A percentile compares a stretch with the other conserved stretches of the same genome.
These are phyloP conservation scores for Thozetella sp. DNA, from an alignment of 495 filamentous ascomycete genomes.

Conservation along the genomic window DNA sequence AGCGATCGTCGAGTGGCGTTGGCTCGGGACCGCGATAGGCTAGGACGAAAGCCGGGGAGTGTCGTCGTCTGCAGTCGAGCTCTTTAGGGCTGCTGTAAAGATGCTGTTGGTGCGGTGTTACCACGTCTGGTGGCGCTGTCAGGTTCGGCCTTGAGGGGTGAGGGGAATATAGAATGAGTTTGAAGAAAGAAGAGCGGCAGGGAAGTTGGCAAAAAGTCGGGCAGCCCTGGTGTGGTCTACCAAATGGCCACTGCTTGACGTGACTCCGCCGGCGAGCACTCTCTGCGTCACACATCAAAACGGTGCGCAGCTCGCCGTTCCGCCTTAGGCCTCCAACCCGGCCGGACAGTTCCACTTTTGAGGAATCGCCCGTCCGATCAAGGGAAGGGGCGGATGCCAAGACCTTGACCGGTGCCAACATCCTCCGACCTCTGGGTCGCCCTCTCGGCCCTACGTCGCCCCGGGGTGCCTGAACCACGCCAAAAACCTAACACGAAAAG, in stretches of 20 bases:
- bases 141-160: not conserved
- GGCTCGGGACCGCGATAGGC: not conserved
- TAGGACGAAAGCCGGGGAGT: not conserved
- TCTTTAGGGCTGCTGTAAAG: not conserved
- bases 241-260: not conserved
- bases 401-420: no score
- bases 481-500: no score
- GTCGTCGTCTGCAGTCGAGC: not conserved
- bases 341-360: no score
- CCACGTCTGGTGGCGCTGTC: not conserved
- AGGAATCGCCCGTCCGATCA: no score
- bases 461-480: no score
- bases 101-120: not conserved
- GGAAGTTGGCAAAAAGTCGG: conserved; percentile 1
- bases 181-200: not conserved
- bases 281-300: not conserved
- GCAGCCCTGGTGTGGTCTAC: not conserved
- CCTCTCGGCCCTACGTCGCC: no score
- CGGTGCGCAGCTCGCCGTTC: no score
- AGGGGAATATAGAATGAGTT: not conserved
- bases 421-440: no score
- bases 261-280: not conserved
- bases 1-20: not conserved
- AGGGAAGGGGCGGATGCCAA: no score
- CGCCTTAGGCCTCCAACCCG: no score